Base-by-base conservation (phyloP, 176 grass and related monocot genomes). In the Guadua angustifolia region DNA sequence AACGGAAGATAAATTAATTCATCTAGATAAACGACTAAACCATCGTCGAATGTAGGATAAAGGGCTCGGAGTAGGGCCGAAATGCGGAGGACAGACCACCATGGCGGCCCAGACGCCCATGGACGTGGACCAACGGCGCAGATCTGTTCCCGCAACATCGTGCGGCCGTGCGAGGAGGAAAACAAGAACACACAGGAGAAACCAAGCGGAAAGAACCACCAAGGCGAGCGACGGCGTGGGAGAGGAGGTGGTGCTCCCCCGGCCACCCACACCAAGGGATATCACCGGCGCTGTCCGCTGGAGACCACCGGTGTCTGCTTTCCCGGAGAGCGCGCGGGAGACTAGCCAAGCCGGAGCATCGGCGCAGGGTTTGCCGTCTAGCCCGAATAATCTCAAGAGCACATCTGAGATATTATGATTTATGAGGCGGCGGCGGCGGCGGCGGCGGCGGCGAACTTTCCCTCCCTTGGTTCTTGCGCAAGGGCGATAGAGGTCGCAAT, bases 321-420 rank as follows among this genome's bases (percentile, higher is more conserved):
- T 61, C 58, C 65, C 44, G 61, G 82, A 22, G 46, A 78, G 49
- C 53, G 36, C 43, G 21, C 42, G 35, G 68, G 64, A 47, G 76
- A 70, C 15, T 19, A 61, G 18, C 50, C 35, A 38, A 15, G 19
- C 40, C 5, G 16, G 45, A 51, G 25, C 17, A 29, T 1, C 65
- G 26, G n/a, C 62, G 66, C 29, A 33, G 3, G 75, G 66, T 58
- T 19, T 21, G 66, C 61, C 36, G 59, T 42, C 74, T 93, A 33
- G 73, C 63, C 32, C 42, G 85, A 88, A 42, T 19, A n/a, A 69
- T 71, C 40, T 40, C 69, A 64, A 51, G 84, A 80, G 17, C 70
- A 92, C 60, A 6, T 14, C 62, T 77, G 42, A 69, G 56, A 53
- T 82, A 89, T 78, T 86, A 88, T 60, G 71, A 44, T 43, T 43